A percentile compares a stretch with the other conserved stretches of the same genome.
Conservation (phyloP, 129 eudicot genomes). For the Lactuca sativa region DNA sequence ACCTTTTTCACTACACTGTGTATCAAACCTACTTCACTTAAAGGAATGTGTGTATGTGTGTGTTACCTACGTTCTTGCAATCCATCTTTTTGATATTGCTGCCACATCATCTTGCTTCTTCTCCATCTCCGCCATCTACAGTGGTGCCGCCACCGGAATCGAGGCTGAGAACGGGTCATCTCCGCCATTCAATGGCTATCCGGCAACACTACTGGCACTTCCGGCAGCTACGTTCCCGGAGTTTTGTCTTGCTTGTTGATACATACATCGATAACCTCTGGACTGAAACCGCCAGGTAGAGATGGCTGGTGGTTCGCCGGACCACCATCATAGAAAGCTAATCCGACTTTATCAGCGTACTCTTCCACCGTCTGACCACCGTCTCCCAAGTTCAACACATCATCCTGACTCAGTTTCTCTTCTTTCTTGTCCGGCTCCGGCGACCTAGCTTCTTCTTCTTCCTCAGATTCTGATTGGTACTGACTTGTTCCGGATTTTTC, state of each 20-base stretch:
- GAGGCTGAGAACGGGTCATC: conserved; percentile 83
- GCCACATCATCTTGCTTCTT: conserved; percentile 79
- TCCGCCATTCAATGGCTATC: conserved; percentile 43
- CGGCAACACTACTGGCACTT: conserved; percentile 89
- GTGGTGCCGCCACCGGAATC: conserved; percentile 56
- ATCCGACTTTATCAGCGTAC: neutral
- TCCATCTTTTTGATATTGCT: conserved; percentile 54
- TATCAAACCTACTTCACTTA: neutral
- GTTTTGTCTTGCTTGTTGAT: conserved; percentile 49
- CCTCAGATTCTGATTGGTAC: conserved; percentile 12
- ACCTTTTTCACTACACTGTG: neutral
- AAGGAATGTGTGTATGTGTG: neutral
- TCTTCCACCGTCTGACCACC: conserved; percentile 51
- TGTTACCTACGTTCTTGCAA: neutral
- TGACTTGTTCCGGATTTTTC: conserved; percentile 39
- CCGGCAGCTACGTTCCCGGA: conserved; percentile 49
- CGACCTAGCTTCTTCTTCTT: conserved; percentile 5
- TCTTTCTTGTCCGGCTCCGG: neutral
- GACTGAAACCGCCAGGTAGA: conserved; percentile 53
- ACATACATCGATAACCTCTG: conserved; percentile 62
- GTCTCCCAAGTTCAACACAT: conserved; percentile 33
- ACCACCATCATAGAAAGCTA: neutral
- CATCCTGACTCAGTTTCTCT: neutral
- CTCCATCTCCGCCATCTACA: conserved; percentile 76
- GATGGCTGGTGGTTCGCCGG: conserved; percentile 60